These are phyloP conservation scores for Scutellospora calospora DNA, from an alignment of 371 early-diverging fungal genomes.

Conservation along the genomic window DNA sequence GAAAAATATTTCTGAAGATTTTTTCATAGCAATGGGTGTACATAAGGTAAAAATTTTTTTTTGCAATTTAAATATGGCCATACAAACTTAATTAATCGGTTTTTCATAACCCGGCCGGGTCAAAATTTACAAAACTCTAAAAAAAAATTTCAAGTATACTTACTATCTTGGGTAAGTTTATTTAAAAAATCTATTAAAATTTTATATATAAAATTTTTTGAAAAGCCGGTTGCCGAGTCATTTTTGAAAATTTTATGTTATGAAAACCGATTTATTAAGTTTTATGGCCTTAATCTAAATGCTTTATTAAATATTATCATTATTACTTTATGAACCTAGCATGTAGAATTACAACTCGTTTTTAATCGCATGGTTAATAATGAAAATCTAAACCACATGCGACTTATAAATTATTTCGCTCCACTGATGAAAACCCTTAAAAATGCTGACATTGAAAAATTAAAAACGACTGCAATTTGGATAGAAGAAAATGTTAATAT, in stretches of 20 bases:
- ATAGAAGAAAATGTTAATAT: conserved; percentile 52
- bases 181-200: no score
- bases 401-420: conserved; percentile 83
- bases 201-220: no score
- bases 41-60: not conserved
- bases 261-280: no score
- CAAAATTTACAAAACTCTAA: no score
- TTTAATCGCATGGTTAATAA: conserved; percentile 80
- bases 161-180: no score
- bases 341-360: conserved; percentile 85
- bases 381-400: conserved; percentile 86
- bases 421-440: conserved; percentile 41
- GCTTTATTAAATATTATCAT: no score
- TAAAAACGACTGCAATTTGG: conserved; percentile 76
- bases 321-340: conserved; percentile 52
- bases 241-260: no score
- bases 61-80: no score
- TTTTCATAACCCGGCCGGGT: no score
- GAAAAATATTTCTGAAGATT: not conserved
- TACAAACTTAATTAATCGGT: not conserved
- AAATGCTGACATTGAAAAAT: conserved; percentile 56
- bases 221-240: no score
- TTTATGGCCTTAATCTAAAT: no score
- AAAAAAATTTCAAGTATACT: not conserved
- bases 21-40: not conserved